Evolutionary conservation across 345 rosid genomes (phyloP).

Genomic region (Gossypium anomalum): DNA sequence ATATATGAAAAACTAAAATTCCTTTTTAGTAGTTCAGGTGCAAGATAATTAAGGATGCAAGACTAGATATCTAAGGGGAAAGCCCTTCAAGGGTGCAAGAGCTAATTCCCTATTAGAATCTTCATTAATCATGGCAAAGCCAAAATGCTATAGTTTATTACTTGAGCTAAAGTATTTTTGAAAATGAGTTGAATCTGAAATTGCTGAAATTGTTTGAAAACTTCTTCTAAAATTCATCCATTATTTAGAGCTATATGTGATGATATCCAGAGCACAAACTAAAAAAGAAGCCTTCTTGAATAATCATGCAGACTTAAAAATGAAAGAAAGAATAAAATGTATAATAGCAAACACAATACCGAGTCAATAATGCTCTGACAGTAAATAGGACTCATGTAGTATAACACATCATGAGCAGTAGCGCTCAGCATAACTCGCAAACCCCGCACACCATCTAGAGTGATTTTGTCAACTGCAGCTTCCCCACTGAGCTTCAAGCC

Average conservation of each 20-base stretch:
- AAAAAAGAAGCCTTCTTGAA: neutral
- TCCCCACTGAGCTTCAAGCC: constrained; percentile 97
- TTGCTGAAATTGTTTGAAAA: neutral
- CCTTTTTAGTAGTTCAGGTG: neutral
- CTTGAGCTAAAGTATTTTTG: neutral
- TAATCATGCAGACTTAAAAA: neutral
- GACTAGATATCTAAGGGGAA: neutral
- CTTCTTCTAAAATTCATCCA: neutral
- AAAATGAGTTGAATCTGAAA: neutral
- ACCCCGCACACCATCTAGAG: constrained; percentile 92
- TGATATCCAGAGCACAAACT: neutral
- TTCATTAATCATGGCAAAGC: neutral
- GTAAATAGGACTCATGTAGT: constrained; percentile 97
- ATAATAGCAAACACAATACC: constrained; percentile 39
- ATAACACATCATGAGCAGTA: constrained; percentile 91
- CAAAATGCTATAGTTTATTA: neutral
- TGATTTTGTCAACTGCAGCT: constrained; percentile 86
- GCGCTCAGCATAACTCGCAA: constrained; percentile 87
- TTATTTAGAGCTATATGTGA: neutral
- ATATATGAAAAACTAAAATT: neutral
- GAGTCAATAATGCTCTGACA: constrained; percentile 92
- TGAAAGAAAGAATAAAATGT: neutral
- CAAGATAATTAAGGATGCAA: neutral
- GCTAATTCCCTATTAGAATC: neutral
- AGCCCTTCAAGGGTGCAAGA: neutral